Evolutionary conservation across 2,329 filamentous ascomycete species (phyloP).

Genomic region (Onygenales sp.): DNA sequence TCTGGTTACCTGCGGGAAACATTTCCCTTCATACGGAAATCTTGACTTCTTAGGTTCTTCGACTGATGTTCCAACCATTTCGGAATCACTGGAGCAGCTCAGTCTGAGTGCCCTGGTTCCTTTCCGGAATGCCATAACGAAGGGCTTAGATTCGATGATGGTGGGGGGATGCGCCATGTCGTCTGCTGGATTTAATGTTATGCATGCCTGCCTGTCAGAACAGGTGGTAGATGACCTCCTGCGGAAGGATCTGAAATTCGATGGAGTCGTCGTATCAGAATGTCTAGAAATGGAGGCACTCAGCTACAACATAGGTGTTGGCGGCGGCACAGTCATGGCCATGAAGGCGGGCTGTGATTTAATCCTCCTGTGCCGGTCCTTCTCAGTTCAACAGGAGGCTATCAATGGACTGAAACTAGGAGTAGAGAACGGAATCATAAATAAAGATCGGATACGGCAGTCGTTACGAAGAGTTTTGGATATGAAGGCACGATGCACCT

Average conservation of each 20-base stretch:
- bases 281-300: conserved; percentile 95
- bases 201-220: conserved; percentile 87
- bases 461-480: conserved; percentile 70
- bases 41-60: conserved; percentile 87
- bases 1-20: conserved; percentile 82
- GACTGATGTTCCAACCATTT: conserved; percentile 88
- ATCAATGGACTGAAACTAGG: conserved; percentile 83
- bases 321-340: conserved; percentile 93
- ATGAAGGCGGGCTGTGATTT: conserved; percentile 93
- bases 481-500: conserved; percentile 77
- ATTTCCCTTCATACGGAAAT: conserved; percentile 94
- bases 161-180: conserved; percentile 90
- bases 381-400: conserved; percentile 80
- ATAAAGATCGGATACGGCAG: conserved; percentile 65
- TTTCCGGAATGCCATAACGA: conserved; percentile 79
- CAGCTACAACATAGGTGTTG: conserved; percentile 92
- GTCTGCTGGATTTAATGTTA: conserved; percentile 84
- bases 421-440: conserved; percentile 82
- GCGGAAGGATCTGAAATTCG: conserved; percentile 78
- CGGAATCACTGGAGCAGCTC: conserved; percentile 83
- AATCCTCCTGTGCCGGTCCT: conserved; percentile 78
- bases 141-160: conserved; percentile 89
- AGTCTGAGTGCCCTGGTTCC: conserved; percentile 86
- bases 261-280: conserved; percentile 88
- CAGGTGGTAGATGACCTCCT: conserved; percentile 87